Percentiles rank a stretch among this genome's conserved stretches.
These are phyloP conservation scores for Neurospora tetraspora DNA, from an alignment of 495 filamentous ascomycete species.

Conservation along the genomic window DNA sequence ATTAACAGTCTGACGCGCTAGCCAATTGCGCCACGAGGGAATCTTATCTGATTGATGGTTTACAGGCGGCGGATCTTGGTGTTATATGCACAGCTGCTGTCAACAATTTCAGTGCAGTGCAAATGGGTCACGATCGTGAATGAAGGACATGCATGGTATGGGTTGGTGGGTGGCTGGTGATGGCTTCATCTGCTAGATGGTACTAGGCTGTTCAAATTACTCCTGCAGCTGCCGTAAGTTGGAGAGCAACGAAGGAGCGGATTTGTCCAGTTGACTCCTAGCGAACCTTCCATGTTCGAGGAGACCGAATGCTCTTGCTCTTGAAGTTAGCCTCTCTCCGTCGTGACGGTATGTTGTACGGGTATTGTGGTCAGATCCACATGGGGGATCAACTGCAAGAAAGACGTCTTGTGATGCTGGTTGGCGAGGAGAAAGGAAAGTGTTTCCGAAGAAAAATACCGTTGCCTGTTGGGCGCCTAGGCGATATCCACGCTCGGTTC, in stretches of 20 bases:
- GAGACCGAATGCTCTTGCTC: background rate
- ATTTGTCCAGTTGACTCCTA: background rate
- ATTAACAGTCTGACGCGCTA: background rate
- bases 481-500: background rate
- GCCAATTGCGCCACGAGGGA: background rate
- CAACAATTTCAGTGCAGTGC: background rate
- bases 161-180: background rate
- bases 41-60: background rate
- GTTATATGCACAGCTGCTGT: background rate
- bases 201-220: background rate
- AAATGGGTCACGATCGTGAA: background rate
- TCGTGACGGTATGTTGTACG: background rate
- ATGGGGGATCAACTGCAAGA: background rate
- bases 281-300: background rate
- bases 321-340: background rate
- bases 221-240: background rate
- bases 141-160: background rate
- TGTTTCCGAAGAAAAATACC: background rate
- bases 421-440: background rate
- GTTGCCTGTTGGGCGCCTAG: background rate
- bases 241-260: background rate
- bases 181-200: background rate
- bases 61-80: background rate
- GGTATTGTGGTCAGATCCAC: background rate
- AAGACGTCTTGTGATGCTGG: background rate